These are phyloP conservation scores for Geosmithia morbida DNA, from an alignment of 2,329 filamentous ascomycete species.

Conservation along the genomic window DNA sequence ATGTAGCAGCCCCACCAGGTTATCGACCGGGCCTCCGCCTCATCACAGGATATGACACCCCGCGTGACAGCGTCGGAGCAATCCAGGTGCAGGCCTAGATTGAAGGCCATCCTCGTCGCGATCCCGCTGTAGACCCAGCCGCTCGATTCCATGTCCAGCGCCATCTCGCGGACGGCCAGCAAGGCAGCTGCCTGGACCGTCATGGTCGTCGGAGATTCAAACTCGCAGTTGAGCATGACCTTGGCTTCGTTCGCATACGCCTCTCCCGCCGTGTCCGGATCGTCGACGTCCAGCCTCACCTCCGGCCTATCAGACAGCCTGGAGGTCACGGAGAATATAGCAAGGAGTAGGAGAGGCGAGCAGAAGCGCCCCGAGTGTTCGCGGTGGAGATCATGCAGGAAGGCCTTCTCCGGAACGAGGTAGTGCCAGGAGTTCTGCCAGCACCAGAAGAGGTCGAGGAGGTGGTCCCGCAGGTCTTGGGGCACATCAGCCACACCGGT, in stretches of 20 bases:
- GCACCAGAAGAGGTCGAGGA: constrained; percentile 10
- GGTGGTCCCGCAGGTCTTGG: constrained; percentile 9
- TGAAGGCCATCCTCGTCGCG: constrained; percentile 10
- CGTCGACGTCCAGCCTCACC: constrained; percentile 6
- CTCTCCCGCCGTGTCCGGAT: constrained; percentile 8
- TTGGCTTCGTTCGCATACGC: constrained; percentile 9
- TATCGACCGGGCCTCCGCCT: constrained; percentile 3
- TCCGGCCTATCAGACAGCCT: constrained; percentile 10
- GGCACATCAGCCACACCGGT: constrained; percentile 4
- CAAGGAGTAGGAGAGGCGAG: constrained; percentile 8
- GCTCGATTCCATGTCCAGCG: constrained; percentile 8
- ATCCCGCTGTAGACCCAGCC: constrained; percentile 11
- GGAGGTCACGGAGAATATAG: constrained; percentile 9
- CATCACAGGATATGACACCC: constrained; percentile 4
- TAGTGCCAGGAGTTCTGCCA: constrained; percentile 15
- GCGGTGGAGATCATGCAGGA: constrained; percentile 5
- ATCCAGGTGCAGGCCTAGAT: constrained; percentile 10
- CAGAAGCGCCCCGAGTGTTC: constrained; percentile 6
- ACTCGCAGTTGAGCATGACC: constrained; percentile 8
- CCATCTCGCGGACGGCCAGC: constrained; percentile 7
- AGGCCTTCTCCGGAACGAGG: constrained; percentile 8
- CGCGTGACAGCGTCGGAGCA: constrained; percentile 4
- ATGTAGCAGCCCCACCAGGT: not conserved
- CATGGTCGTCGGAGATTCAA: constrained; percentile 8
- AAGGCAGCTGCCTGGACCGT: constrained; percentile 10